Base-by-base conservation (phyloP, 768 basidiomycete genomes). In the Auricularia heimuer region DNA sequence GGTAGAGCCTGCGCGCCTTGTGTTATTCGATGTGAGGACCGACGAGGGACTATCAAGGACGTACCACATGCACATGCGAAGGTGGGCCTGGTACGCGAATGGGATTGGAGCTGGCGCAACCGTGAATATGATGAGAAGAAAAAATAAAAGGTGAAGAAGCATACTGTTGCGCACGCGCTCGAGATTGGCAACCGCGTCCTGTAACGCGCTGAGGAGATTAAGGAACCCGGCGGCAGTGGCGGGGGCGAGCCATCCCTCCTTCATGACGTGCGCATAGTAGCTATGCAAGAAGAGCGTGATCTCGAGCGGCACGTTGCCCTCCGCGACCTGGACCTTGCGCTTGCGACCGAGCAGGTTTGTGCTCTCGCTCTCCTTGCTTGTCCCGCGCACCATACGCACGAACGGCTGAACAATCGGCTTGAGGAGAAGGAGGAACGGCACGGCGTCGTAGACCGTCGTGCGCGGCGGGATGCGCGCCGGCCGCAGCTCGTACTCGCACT, bases 381-480 rank as follows among this genome's bases (percentile, higher is more conserved):
- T 10, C 16, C 18, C 6, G 16, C 24, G 14, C 16, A 60, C 24
- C 29, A 29, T n/a, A 2, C 56, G 56, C 8, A 60, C 56, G 56
- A 60, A 7, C 11, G 56, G 56, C 29, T 60, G 56, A 47, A 76
- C 69, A 39, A 80, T 62, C 68, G 80, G 80, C 69, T 77, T 81
- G 74, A 86, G 79, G 62, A 86, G 73, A 61, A 81, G 76, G 39
- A 87, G 69, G 39, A 84, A 69, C 2, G 84, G 85, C 69, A 87
- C 73, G 67, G 82, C 83, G 71, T 85, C 83, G 69, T 77, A 80
- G 29, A 85, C 39, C 1, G 77, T 74, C 8, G 77, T 66, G 18
- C 71, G 67, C 0, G 87, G 87, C 0, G 87, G 86, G 72, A 82
- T 84, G 36, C 85, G 77, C 21, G 88, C 81, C 1, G 87, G 86